Conservation (phyloP, 2,329 filamentous ascomycete species). For the Nemania serpens region DNA sequence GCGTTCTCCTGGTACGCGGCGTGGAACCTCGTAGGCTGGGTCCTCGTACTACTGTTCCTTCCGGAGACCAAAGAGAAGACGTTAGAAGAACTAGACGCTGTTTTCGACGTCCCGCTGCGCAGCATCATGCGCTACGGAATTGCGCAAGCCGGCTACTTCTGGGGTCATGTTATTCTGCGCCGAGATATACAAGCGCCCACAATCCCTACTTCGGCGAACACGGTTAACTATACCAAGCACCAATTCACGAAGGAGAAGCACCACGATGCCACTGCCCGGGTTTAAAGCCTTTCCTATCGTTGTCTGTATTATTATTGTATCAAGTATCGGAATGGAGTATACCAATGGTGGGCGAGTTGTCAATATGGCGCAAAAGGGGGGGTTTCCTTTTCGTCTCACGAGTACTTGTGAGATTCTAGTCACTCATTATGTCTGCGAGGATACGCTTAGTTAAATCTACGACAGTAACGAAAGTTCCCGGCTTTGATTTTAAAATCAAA, state of each 20-base stretch:
- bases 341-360: neutral
- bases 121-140: slow-evolving; percentile 44
- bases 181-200: slow-evolving; percentile 36
- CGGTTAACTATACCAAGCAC: slow-evolving; percentile 34
- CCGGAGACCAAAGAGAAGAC: slow-evolving; percentile 53
- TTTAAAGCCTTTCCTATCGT: slow-evolving; percentile 21
- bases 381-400: neutral
- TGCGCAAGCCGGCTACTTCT: slow-evolving; percentile 41
- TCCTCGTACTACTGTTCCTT: slow-evolving; percentile 48
- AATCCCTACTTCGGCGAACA: slow-evolving; percentile 32
- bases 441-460: slow-evolving; percentile 14
- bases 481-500: neutral
- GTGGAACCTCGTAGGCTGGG: slow-evolving; percentile 54
- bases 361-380: neutral
- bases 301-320: neutral
- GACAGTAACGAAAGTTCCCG: neutral
- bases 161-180: slow-evolving; percentile 39
- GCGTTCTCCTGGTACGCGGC: slow-evolving; percentile 55
- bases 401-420: neutral
- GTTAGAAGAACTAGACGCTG: slow-evolving; percentile 50
- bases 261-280: slow-evolving; percentile 36
- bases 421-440: slow-evolving; percentile 11
- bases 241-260: slow-evolving; percentile 36
- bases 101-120: slow-evolving; percentile 42
- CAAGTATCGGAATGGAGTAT: neutral